Base-by-base conservation (phyloP, 805 yeast genomes). In the Phaffomyces antillensis region DNA sequence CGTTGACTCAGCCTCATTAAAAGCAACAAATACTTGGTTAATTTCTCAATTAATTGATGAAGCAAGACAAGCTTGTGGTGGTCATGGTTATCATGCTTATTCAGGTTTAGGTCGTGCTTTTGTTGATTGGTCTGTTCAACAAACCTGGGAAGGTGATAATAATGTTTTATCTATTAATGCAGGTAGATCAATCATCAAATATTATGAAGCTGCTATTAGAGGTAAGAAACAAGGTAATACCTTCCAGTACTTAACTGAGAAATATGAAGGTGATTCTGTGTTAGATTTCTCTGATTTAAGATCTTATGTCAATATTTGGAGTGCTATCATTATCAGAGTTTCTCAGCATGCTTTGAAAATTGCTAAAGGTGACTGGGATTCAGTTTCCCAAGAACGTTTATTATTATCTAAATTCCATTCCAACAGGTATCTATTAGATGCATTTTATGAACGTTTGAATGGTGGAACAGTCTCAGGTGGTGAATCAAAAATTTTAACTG, bases 141-240 rank as follows among this genome's bases (percentile, higher is more conserved):
- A 96, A 66, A 90, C 97, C 17, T 90, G 97, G 97, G 97, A 90
- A 70, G 97, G 97, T 65, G 97, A 90, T 65, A 90, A 90, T 70
- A 89, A 81, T 58, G 83, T 90, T 37, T 72, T 90, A 52, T 85
- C 89, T 2, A 79, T 87, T 65, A 82, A 88, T 43, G 78, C 88
- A 47, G 97, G 96, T 46, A 81, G 91, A 63, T 79, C 93, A 25
- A 69, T 71, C 36, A 54, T 70, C 43, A 70, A 71, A 52, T 70
- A 70, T 51, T 68, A 67, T 49, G 60, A 61, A 38, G 70, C 65
- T 45, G 56, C 68, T 20, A 55, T 61, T 16, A 62, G 60, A 46
- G 72, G 72, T 42, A 63, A 61, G 49, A 50, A 40, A 39, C 56
- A 51, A 26, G 56, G 58, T 37, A 61, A 55, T 15, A 62, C 61